Evolutionary conservation across 192 early-diverging fungal genomes (phyloP).

Genomic region (Podila verticillata): DNA sequence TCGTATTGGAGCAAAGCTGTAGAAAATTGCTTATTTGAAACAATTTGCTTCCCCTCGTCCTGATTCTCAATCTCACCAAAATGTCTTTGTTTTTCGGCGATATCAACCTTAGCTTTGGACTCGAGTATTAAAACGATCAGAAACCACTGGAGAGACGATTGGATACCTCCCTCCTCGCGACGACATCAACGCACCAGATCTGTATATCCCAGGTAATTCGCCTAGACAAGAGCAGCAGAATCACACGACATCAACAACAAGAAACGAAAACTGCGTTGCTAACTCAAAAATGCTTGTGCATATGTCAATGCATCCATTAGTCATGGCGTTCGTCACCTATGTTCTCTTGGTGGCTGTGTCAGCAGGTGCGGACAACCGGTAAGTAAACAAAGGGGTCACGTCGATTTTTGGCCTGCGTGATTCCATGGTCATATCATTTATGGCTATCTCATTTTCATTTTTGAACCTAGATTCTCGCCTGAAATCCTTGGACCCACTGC

Average conservation of each 20-base stretch:
- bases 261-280: no score
- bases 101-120: conserved; percentile 72
- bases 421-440: neutral
- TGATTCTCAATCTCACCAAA: neutral
- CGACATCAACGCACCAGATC: conserved; percentile 94
- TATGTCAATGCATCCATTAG: conserved; percentile 5
- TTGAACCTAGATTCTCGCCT: conserved; percentile 77
- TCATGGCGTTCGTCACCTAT: conserved; percentile 94
- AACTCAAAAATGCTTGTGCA: no score
- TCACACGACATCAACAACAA: no score
- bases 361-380: conserved; percentile 67
- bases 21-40: neutral
- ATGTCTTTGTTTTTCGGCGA: neutral
- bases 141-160: conserved; percentile 79
- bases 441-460: neutral
- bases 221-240: neutral
- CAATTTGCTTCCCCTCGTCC: neutral
- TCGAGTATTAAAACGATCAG: conserved; percentile 76
- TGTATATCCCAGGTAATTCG: conserved; percentile 83
- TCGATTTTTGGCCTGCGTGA: neutral
- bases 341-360: conserved; percentile 79
- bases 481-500: conserved; percentile 87
- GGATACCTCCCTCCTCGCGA: conserved; percentile 87
- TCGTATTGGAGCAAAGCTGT: neutral
- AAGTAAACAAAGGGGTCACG: neutral